These are phyloP conservation scores for Earliella scabrosa DNA, from an alignment of 1,284 basidiomycete genomes.

Conservation along the genomic window DNA sequence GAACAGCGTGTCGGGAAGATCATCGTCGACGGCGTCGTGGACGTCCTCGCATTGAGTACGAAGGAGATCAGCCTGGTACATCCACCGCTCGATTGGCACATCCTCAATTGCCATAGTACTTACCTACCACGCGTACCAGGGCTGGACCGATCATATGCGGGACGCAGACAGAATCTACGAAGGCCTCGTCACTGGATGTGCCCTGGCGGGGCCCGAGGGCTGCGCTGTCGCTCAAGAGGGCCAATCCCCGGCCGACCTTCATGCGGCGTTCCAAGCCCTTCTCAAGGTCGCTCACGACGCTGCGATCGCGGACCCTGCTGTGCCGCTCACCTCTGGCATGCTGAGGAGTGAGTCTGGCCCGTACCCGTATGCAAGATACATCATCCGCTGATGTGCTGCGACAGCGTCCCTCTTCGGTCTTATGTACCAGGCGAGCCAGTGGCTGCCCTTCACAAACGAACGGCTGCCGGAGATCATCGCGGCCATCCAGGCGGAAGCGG, in stretches of 20 bases:
- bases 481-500: not conserved
- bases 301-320: not conserved
- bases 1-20: conserved; percentile 19
- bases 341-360: conserved; percentile 5
- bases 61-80: conserved; percentile 1
- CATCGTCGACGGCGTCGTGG: conserved; percentile 15
- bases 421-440: not conserved
- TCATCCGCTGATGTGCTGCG: not conserved
- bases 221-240: conserved; percentile 6
- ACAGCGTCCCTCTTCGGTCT: not conserved
- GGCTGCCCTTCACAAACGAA: conserved; percentile 2
- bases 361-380: not conserved
- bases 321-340: conserved; percentile 8
- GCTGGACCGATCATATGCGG: not conserved
- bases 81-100: not conserved
- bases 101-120: not conserved
- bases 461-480: not conserved
- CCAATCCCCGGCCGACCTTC: conserved; percentile 2
- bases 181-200: conserved; percentile 18
- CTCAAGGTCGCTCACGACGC: conserved; percentile 9
- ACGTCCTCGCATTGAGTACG: not conserved
- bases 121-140: not conserved
- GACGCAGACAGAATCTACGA: conserved; percentile 12
- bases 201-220: conserved; percentile 10
- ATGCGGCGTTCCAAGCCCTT: conserved; percentile 9